Evolutionary conservation across 2,329 filamentous ascomycete species (phyloP).

Genomic region (Beauveria sp.): DNA sequence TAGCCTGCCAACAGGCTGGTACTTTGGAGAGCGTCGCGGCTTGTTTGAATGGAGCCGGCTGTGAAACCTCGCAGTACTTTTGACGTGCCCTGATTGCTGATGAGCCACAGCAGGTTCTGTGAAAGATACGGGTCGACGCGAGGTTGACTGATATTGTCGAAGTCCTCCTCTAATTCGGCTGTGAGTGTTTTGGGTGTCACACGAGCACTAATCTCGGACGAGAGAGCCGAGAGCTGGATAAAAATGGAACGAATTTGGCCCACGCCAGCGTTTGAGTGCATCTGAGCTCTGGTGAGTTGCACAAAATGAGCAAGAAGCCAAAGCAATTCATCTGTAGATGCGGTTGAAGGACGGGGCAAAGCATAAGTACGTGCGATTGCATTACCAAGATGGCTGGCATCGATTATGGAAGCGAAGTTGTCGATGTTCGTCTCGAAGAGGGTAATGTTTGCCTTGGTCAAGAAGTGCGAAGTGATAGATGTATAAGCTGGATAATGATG

Average conservation of each 20-base stretch:
- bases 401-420: conserved; percentile 29
- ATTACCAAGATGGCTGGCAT: conserved; percentile 32
- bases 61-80: conserved; percentile 28
- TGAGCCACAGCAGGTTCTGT: conserved; percentile 59
- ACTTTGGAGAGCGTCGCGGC: conserved; percentile 23
- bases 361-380: conserved; percentile 32
- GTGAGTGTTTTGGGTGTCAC: conserved; percentile 20
- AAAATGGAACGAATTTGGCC: conserved; percentile 45
- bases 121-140: conserved; percentile 52
- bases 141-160: conserved; percentile 19
- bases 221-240: conserved; percentile 44
- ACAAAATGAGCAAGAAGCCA: conserved; percentile 64
- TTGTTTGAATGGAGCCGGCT: conserved; percentile 23
- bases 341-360: conserved; percentile 16
- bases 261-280: conserved; percentile 26
- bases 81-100: conserved; percentile 69
- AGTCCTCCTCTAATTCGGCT: conserved; percentile 17
- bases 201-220: conserved; percentile 42
- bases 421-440: conserved; percentile 34
- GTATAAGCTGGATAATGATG: conserved; percentile 20
- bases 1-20: conserved; percentile 74
- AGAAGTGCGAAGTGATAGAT: conserved; percentile 31
- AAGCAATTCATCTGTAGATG: conserved; percentile 37
- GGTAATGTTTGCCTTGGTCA: conserved; percentile 28
- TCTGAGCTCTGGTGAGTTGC: conserved; percentile 39